These are phyloP conservation scores for Zalaria sp. DNA, from an alignment of 2,329 filamentous ascomycete genomes.

Conservation along the genomic window DNA sequence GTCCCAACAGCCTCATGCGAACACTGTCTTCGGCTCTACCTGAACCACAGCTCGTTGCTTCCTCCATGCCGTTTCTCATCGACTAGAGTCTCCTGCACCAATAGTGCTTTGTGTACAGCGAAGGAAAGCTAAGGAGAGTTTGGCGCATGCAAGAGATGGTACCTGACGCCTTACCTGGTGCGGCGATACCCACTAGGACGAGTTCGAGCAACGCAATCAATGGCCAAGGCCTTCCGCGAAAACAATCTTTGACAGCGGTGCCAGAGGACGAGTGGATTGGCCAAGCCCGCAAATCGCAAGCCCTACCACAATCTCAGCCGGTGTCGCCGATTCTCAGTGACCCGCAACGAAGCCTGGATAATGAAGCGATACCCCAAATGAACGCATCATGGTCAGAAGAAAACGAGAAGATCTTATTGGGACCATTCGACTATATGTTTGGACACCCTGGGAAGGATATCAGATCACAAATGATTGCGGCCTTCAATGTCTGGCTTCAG, in stretches of 20 bases:
- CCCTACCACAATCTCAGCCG: constrained; percentile 1
- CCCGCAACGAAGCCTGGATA: constrained; percentile 7
- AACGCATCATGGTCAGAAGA: constrained; percentile 48
- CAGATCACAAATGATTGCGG: constrained; percentile 61
- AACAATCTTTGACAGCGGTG: constrained; percentile 1
- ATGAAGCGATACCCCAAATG: constrained; percentile 26
- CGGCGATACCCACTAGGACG: constrained; percentile 6
- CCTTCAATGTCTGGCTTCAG: constrained; percentile 69
- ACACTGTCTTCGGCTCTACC: no score
- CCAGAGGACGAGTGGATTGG: constrained; percentile 3
- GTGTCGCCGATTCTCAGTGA: constrained; percentile 1
- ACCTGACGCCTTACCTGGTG: no score
- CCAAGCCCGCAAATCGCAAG: constrained; percentile 3
- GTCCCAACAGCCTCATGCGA: no score
- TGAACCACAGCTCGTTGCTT: no score
- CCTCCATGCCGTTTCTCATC: no score
- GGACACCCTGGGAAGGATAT: constrained; percentile 76
- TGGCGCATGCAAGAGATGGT: no score
- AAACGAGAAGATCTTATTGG: constrained; percentile 65
- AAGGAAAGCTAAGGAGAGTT: no score
- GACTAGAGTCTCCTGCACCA: no score
- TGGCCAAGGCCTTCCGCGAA: constrained; percentile 1
- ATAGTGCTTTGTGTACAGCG: no score
- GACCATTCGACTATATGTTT: constrained; percentile 69
- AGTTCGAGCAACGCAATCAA: constrained; percentile 4